Percentiles rank a stretch among this genome's conserved stretches.
Evolutionary conservation across 345 rosid species (phyloP).

Genomic region (Acer saccharum): DNA sequence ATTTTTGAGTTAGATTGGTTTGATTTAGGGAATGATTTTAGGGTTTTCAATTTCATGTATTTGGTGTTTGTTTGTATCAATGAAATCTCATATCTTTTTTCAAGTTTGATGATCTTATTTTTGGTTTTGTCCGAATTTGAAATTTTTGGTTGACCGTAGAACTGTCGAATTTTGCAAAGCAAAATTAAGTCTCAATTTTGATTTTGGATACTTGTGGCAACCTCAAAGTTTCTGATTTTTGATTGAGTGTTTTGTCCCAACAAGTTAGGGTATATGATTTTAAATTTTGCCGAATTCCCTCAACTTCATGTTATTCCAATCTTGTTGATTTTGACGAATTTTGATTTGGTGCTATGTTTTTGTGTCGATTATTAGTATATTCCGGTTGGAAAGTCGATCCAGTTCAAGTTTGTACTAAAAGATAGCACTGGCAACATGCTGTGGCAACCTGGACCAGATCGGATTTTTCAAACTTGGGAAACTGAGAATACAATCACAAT

Average conservation of each 20-base stretch:
- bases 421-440: constrained; percentile 34
- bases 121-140: no score
- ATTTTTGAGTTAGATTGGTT: no score
- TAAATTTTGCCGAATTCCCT: not conserved
- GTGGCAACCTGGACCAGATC: constrained; percentile 86
- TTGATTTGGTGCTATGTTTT: constrained; percentile 22
- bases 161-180: no score
- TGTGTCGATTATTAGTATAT: constrained; percentile 48
- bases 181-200: constrained; percentile 16
- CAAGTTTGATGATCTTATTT: no score
- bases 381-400: constrained; percentile 56
- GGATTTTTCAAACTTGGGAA: constrained; percentile 58
- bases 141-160: no score
- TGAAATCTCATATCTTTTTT: no score
- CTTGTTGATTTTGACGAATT: not conserved
- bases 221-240: constrained; percentile 77
- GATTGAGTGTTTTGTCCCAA: constrained; percentile 91
- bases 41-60: no score
- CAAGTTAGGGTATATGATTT: constrained; percentile 80
- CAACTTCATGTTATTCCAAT: no score
- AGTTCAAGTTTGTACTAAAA: constrained; percentile 73
- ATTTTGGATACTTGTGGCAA: constrained; percentile 80
- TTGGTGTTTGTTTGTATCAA: no score
- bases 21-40: no score
- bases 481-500: constrained; percentile 49